Conservation (phyloP, 2,329 filamentous ascomycete species). For the Xylariales sp. region DNA sequence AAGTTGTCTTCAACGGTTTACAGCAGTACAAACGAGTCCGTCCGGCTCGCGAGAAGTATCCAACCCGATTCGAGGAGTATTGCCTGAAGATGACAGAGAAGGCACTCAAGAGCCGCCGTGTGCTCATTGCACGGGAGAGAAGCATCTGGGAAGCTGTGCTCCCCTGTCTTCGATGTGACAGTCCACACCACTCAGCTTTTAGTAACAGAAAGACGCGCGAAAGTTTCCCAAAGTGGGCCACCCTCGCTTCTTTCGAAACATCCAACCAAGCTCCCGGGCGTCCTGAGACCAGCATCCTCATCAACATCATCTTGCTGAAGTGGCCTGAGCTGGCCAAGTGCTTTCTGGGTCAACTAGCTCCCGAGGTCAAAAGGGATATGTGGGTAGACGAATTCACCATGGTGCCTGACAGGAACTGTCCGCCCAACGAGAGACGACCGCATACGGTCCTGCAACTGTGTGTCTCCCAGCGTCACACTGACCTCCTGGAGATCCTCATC, state of each 20-base stretch:
- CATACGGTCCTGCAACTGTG: constrained; percentile 12
- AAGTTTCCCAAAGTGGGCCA: constrained; percentile 11
- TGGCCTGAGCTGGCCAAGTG: constrained; percentile 13
- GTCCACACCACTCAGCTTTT: constrained; percentile 4
- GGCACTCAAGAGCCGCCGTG: constrained; percentile 8
- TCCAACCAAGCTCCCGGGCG: background rate
- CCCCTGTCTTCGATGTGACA: constrained; percentile 8
- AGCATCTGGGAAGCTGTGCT: constrained; percentile 7
- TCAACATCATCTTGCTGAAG: constrained; percentile 12
- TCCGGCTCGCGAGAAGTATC: background rate
- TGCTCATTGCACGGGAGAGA: constrained; percentile 9
- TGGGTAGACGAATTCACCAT: background rate
- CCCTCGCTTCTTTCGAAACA: constrained; percentile 18
- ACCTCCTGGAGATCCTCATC: constrained; percentile 12
- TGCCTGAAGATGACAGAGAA: constrained; percentile 15
- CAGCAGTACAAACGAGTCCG: constrained; percentile 8
- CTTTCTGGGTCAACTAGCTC: constrained; percentile 8
- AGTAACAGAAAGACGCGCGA: constrained; percentile 8
- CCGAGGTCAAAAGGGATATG: background rate
- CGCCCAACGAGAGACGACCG: background rate
- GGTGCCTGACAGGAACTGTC: background rate
- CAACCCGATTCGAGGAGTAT: constrained; percentile 15
- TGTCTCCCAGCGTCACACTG: constrained; percentile 12
- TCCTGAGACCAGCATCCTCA: constrained; percentile 15
- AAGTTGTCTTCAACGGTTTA: constrained; percentile 16